Evolutionary conservation across 2,329 filamentous ascomycete species (phyloP).

Genomic region (Colletotrichum graminicola): DNA sequence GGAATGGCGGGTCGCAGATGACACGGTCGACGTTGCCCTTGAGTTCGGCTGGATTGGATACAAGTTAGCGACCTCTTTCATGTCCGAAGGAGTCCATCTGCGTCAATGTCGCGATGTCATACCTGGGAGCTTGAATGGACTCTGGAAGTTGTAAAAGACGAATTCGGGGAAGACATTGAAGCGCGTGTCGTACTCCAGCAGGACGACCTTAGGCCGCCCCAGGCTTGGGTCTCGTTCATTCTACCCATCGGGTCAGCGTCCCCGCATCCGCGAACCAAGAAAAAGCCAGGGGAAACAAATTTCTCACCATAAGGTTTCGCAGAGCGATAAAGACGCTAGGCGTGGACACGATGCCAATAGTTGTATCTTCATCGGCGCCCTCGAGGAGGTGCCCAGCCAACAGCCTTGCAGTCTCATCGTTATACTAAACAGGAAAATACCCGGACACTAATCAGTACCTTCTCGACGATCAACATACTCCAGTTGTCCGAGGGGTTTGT

Average conservation of each 20-base stretch:
- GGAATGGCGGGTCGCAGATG: constrained; percentile 83
- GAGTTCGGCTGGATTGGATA: constrained; percentile 57
- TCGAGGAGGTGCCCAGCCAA: constrained; percentile 76
- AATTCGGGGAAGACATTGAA: constrained; percentile 83
- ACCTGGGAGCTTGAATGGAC: constrained; percentile 75
- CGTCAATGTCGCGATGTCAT: constrained; percentile 40
- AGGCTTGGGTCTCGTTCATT: constrained; percentile 45
- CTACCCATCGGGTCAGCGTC: constrained; percentile 6
- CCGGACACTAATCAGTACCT: not conserved
- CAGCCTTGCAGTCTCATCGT: constrained; percentile 75
- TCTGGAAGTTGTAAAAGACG: constrained; percentile 78
- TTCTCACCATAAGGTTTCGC: constrained; percentile 74
- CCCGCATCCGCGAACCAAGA: not conserved
- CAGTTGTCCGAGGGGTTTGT: not conserved
- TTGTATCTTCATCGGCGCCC: constrained; percentile 66
- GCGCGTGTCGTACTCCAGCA: constrained; percentile 81
- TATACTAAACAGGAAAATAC: constrained; percentile 65
- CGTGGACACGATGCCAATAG: constrained; percentile 78
- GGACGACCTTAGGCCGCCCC: constrained; percentile 68
- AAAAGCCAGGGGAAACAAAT: not conserved
- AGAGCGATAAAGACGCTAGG: constrained; percentile 83
- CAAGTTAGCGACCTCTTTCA: not conserved
- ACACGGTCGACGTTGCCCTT: constrained; percentile 76
- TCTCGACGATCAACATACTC: not conserved
- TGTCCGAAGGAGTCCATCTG: not conserved